Conservation (phyloP, 2,329 filamentous ascomycete genomes). For the Pseudocercospora cruenta region DNA sequence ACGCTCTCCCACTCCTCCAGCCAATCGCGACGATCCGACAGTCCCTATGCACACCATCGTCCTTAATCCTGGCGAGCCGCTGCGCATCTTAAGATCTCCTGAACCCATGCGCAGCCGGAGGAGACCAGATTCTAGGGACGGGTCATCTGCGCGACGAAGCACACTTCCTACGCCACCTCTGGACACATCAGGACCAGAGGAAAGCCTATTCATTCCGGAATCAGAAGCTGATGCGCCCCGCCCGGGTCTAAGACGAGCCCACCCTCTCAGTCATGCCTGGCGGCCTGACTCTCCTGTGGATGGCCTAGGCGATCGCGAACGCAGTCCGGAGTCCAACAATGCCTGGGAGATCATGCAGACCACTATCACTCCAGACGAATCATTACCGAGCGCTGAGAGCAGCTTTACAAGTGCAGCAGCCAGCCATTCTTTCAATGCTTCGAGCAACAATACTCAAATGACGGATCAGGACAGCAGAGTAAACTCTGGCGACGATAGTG, state of each 20-base stretch:
- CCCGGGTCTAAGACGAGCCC: slow-evolving; percentile 22
- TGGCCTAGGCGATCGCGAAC: slow-evolving; percentile 80
- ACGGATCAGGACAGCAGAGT: slow-evolving; percentile 34
- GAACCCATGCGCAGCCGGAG: slow-evolving; percentile 16
- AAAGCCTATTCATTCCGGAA: slow-evolving; percentile 28
- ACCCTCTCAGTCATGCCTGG: slow-evolving; percentile 38
- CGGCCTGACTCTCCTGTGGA: slow-evolving; percentile 54
- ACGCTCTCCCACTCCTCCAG: slow-evolving; percentile 16
- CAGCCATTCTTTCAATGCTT: slow-evolving; percentile 52
- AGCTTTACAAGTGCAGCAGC: slow-evolving; percentile 75
- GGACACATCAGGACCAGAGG: slow-evolving; percentile 25
- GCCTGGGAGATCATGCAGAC: slow-evolving; percentile 80
- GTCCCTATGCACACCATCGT: slow-evolving; percentile 16
- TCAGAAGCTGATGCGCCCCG: slow-evolving; percentile 11
- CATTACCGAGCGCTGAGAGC: slow-evolving; percentile 76
- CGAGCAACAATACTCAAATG: slow-evolving; percentile 39
- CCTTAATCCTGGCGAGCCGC: slow-evolving; percentile 19
- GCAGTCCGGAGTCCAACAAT: slow-evolving; percentile 71
- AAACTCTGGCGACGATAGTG: slow-evolving; percentile 47
- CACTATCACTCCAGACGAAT: slow-evolving; percentile 79
- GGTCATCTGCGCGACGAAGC: slow-evolving; percentile 13
- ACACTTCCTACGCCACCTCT: slow-evolving; percentile 27
- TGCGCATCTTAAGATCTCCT: slow-evolving; percentile 27
- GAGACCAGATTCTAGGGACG: slow-evolving; percentile 15
- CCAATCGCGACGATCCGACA: slow-evolving; percentile 6